Percentiles rank a stretch among this genome's conserved stretches.
Evolutionary conservation across 1,284 basidiomycete genomes (phyloP).

Genomic region (Xerocomus nothofagi): DNA sequence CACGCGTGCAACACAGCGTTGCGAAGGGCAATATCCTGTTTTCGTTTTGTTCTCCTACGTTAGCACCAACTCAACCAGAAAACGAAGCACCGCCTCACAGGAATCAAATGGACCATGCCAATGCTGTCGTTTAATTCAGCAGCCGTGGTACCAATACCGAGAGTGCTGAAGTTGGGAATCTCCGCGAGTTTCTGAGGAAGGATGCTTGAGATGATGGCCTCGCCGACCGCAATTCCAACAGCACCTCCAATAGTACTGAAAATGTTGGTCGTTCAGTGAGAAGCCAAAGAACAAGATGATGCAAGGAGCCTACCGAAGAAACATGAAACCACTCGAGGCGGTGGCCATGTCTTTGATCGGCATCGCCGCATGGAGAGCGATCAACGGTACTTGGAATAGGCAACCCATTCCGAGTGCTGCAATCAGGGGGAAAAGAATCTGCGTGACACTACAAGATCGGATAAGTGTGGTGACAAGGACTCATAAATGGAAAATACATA

Average conservation of each 20-base stretch:
- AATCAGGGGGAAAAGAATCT: slow-evolving; percentile 60
- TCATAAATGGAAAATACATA: slow-evolving; percentile 32
- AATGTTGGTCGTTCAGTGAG: background rate
- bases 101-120: slow-evolving; percentile 49
- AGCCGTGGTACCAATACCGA: slow-evolving; percentile 44
- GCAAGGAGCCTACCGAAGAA: slow-evolving; percentile 43
- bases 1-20: slow-evolving; percentile 66
- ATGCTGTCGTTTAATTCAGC: slow-evolving; percentile 60
- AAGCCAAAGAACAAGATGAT: background rate
- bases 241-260: slow-evolving; percentile 68
- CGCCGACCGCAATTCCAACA: slow-evolving; percentile 69
- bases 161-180: slow-evolving; percentile 44
- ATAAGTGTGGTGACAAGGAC: background rate
- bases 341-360: slow-evolving; percentile 81
- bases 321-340: slow-evolving; percentile 67
- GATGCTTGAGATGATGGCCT: slow-evolving; percentile 65
- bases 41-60: too few species aligned
- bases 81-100: slow-evolving; percentile 44
- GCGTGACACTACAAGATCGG: slow-evolving; percentile 49
- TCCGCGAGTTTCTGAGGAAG: slow-evolving; percentile 50
- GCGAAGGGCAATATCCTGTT: slow-evolving; percentile 48
- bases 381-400: slow-evolving; percentile 68
- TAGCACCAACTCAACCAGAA: too few species aligned
- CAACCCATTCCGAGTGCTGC: slow-evolving; percentile 61
- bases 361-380: slow-evolving; percentile 78